These are phyloP conservation scores for Pseudocercospora pini-densiflorae DNA, from an alignment of 2,329 filamentous ascomycete genomes.

Conservation along the genomic window DNA sequence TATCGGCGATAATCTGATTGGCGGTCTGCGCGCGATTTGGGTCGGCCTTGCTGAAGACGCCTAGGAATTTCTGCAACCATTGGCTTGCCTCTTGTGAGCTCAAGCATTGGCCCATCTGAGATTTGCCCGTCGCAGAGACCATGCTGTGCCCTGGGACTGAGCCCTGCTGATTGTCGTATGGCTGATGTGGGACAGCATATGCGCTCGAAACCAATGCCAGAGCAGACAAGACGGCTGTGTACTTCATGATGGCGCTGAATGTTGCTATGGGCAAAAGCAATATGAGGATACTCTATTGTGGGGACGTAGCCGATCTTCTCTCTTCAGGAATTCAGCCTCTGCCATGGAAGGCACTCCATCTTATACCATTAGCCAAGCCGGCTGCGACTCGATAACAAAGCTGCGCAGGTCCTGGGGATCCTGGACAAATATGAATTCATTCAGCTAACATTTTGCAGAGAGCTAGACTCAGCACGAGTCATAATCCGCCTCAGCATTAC, in stretches of 20 bases:
- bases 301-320: not conserved
- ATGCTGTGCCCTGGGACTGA: not conserved
- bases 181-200: not conserved
- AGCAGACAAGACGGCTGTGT: constrained; percentile 11
- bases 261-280: not conserved
- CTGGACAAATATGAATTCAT: not conserved
- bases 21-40: constrained; percentile 12
- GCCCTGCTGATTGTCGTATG: not conserved
- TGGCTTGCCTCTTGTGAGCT: constrained; percentile 17
- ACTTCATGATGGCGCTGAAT: constrained; percentile 12
- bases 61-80: constrained; percentile 18
- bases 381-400: not conserved
- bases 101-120: constrained; percentile 15
- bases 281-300: not conserved
- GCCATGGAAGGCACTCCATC: not conserved
- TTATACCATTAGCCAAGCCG: not conserved
- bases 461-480: not conserved
- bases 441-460: not conserved
- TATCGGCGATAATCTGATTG: constrained; percentile 22
- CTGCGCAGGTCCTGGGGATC: not conserved
- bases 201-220: constrained; percentile 2
- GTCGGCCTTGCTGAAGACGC: constrained; percentile 13
- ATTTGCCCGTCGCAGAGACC: not conserved
- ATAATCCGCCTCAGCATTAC: not conserved
- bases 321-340: not conserved